Conservation (phyloP, 148 eudicot species). For the Diospyros kaki region DNA sequence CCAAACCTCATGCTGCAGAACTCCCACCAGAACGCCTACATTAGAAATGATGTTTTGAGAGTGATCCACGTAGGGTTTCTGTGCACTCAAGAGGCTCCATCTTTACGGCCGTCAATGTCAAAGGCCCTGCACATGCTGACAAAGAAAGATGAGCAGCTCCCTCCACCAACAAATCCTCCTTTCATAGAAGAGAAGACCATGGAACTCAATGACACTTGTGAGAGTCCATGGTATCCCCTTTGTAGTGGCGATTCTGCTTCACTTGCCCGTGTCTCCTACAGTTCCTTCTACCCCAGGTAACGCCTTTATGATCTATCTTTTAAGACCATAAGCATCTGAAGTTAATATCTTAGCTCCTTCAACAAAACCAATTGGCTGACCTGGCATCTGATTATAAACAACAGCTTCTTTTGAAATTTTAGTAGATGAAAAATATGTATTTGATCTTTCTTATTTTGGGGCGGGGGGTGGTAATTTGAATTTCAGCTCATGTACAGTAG, state of each 20-base stretch:
- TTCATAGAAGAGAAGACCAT: conserved; percentile 45
- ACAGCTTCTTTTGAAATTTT: too few species aligned
- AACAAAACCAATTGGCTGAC: too few species aligned
- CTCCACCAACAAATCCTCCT: conserved; percentile 47
- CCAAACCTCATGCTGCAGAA: conserved; percentile 31
- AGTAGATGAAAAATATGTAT: too few species aligned
- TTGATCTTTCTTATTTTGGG: too few species aligned
- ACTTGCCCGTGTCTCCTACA: conserved; percentile 25
- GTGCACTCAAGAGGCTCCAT: conserved; percentile 45
- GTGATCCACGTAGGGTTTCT: conserved; percentile 45
- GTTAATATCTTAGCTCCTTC: too few species aligned
- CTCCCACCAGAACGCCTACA: conserved; percentile 10
- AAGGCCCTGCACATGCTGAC: conserved; percentile 42
- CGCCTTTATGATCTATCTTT: too few species aligned
- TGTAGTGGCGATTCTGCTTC: conserved; percentile 20
- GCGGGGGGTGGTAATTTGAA: too few species aligned
- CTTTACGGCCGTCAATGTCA: conserved; percentile 48
- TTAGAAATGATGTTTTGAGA: conserved; percentile 27
- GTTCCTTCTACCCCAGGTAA: conserved; percentile 20
- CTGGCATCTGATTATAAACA: too few species aligned
- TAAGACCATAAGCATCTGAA: too few species aligned
- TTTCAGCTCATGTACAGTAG: too few species aligned
- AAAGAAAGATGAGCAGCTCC: conserved; percentile 32
- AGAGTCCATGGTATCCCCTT: conserved; percentile 16
- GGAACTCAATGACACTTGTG: conserved; percentile 27